Percentiles rank a stretch among this genome's conserved stretches.
phyloP scores from a whole-genome alignment of 2,329 filamentous ascomycete species.

The Rhytidhysteron rufulum region DNA sequence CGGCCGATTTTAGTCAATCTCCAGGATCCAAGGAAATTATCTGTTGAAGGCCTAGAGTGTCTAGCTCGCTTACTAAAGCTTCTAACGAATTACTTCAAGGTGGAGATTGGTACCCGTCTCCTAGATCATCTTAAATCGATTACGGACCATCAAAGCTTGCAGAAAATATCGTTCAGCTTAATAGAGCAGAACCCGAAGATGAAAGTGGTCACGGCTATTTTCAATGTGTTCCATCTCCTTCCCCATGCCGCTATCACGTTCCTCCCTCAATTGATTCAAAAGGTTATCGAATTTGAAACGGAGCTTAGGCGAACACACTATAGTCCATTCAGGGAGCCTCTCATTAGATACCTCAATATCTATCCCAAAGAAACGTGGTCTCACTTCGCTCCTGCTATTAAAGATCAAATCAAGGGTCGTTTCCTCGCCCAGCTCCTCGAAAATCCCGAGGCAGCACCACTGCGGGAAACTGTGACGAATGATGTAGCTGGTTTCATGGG shows the following conservation, averaged over 20 bases:
- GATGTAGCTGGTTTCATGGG: constrained; percentile 71
- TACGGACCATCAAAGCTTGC: constrained; percentile 72
- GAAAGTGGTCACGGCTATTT: constrained; percentile 90
- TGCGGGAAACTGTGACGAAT: constrained; percentile 70
- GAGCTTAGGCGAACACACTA: constrained; percentile 80
- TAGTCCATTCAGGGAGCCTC: constrained; percentile 84
- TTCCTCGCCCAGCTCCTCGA: constrained; percentile 85
- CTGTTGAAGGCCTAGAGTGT: constrained; percentile 84
- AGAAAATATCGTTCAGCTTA: constrained; percentile 90
- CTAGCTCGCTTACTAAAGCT: constrained; percentile 84
- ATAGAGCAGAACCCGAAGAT: constrained; percentile 90
- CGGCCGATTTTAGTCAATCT: constrained; percentile 95
- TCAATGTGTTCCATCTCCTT: constrained; percentile 96
- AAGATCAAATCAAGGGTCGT: constrained; percentile 82
- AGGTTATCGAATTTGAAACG: constrained; percentile 83
- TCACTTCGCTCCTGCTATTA: constrained; percentile 73
- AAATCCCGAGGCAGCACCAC: constrained; percentile 67
- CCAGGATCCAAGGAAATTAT: constrained; percentile 87
- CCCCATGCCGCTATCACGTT: constrained; percentile 87
- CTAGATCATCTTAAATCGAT: constrained; percentile 91
- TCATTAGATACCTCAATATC: constrained; percentile 90
- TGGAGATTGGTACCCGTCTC: constrained; percentile 91
- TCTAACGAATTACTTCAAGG: constrained; percentile 97
- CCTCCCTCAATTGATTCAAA: constrained; percentile 83
- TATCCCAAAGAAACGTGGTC: constrained; percentile 86